Conservation (phyloP, 345 rosid genomes). For the Ricinus communis region DNA sequence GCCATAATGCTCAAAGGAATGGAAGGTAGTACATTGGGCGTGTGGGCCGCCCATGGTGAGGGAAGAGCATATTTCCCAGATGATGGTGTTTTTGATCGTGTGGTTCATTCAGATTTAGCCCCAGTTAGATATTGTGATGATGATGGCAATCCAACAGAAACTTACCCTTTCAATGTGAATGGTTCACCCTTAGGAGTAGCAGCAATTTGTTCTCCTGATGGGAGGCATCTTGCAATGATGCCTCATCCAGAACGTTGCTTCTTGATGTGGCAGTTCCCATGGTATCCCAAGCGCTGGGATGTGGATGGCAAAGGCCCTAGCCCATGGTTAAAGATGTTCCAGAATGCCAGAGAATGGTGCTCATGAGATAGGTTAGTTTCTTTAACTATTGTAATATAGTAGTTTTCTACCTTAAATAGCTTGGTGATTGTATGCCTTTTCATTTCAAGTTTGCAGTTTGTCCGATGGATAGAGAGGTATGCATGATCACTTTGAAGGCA, state of each 20-base stretch:
- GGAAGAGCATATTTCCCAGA: conserved; percentile 92
- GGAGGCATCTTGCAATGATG: conserved; percentile 97
- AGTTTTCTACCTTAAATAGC: neutral
- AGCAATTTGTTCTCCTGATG: conserved; percentile 88
- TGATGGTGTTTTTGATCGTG: conserved; percentile 75
- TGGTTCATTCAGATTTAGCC: conserved; percentile 65
- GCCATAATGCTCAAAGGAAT: conserved; percentile 91
- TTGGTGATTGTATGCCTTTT: neutral
- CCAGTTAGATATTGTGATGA: conserved; percentile 88
- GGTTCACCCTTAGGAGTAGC: conserved; percentile 93
- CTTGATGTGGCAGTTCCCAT: conserved; percentile 97
- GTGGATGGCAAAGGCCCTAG: conserved; percentile 86
- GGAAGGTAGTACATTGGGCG: conserved; percentile 92
- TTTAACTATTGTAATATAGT: neutral
- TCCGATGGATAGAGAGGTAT: no score
- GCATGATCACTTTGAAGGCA: no score
- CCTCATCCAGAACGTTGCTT: conserved; percentile 98
- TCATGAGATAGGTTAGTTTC: conserved; percentile 11
- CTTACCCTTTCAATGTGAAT: conserved; percentile 82
- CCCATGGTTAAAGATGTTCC: conserved; percentile 94
- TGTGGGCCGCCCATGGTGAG: conserved; percentile 99
- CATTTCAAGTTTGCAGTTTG: no score
- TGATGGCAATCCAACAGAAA: conserved; percentile 74
- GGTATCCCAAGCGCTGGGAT: conserved; percentile 84
- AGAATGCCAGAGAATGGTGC: conserved; percentile 96